Base-by-base conservation (phyloP, 75 land plant species). In the Cupressus sempervirens region DNA sequence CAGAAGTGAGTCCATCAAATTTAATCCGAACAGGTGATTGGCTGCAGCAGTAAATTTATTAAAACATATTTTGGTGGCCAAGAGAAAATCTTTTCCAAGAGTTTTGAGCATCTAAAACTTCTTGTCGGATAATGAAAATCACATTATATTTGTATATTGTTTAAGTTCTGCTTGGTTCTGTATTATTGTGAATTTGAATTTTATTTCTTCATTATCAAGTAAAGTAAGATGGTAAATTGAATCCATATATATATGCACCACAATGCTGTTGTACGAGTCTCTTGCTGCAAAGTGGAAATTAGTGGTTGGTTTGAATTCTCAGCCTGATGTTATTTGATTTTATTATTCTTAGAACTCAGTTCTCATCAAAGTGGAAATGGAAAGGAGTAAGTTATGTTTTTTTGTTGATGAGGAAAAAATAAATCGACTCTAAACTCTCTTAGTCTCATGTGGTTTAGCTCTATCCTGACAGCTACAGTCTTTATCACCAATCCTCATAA, bases 11-110 rank as follows among this genome's bases (percentile, higher is more conserved):
- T 84, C 86, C 36, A 15, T 85, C 86, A n/a, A 81, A 87, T 68
- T 89, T 89, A 41, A 83, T 89, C 26, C 86, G 83, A 29, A 82
- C 76, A 81, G 90, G 90, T 68, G 90, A 89, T 50, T 89, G 90
- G 90, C 76, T 89, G 73, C 86, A 82, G 80, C 88, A 84, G 38
- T 82, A 34, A 82, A 46, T 13, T 7, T 18, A 14, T 23, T 7
- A 41, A 83, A 43, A 70, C 74, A 70, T 70, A 70, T 70, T 12
- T 20, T 70, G 74, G 14, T 9, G 74, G 40, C 40, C 7, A 29
- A 23, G n/a, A 62, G 74, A 35, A 70, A 32, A 70, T 10, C 2
- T 70, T 29, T 70, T 65, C 68, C 68, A 20, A 20, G 68, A 65
- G 68, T 26, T 65, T 20, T 65, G 68, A n/a, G 23, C 68, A 23